Conservation (phyloP, 208 protist species). For the Leishmania tropica region DNA sequence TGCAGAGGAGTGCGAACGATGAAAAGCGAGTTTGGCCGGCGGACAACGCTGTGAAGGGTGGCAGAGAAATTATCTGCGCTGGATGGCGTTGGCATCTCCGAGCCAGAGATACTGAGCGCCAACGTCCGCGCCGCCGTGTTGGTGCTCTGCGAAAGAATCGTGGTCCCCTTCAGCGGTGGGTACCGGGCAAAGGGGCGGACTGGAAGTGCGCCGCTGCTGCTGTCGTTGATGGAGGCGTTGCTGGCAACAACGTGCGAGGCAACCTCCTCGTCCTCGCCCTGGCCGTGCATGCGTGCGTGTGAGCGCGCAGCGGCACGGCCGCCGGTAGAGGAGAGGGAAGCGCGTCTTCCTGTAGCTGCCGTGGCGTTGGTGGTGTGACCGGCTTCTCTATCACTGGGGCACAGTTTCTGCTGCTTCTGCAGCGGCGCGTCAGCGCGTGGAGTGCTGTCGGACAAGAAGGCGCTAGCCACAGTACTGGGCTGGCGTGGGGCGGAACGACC, state of each 20-base stretch:
- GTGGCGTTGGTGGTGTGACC: background rate
- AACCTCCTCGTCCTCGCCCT: background rate
- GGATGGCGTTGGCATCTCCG: conserved; percentile 27
- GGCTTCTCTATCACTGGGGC: background rate
- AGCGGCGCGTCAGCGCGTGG: background rate
- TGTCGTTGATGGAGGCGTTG: background rate
- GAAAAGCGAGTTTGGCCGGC: conserved; percentile 20
- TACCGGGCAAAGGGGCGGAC: background rate
- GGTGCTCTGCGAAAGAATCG: conserved; percentile 21
- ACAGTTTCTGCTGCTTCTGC: background rate
- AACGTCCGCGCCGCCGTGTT: conserved; percentile 19
- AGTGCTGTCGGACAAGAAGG: background rate
- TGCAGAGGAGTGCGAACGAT: conserved; percentile 20
- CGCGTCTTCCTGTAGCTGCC: background rate
- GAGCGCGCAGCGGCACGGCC: background rate
- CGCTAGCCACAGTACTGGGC: too few species aligned
- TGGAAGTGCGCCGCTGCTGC: background rate
- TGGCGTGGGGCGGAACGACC: too few species aligned
- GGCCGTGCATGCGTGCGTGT: conserved; percentile 3
- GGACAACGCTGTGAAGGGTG: background rate
- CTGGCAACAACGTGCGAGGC: background rate
- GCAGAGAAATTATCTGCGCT: conserved; percentile 11
- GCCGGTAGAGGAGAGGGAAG: conserved; percentile 1
- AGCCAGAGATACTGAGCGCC: conserved; percentile 21
- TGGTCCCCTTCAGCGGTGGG: conserved; percentile 8